phyloP scores from a whole-genome alignment of 2,329 filamentous ascomycete species.

The Byssothecium circinans region DNA sequence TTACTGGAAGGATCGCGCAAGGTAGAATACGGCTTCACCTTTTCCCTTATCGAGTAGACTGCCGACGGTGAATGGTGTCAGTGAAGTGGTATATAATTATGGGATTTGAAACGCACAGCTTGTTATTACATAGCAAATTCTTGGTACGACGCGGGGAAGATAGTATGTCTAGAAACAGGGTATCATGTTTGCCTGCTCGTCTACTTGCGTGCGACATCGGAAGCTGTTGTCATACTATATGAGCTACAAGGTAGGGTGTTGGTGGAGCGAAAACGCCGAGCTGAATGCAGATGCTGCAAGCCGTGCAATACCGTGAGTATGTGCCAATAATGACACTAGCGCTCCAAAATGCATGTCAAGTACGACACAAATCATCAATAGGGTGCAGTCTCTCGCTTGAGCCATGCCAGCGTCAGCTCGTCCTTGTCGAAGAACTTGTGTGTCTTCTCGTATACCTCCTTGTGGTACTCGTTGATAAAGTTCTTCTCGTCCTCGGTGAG shows the following conservation, averaged over 20 bases:
- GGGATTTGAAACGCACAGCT: too few species aligned
- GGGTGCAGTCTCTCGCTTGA: slow-evolving; percentile 81
- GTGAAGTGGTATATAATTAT: too few species aligned
- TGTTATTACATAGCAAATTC: background rate
- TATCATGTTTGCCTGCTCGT: slow-evolving; percentile 9
- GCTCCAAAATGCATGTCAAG: background rate
- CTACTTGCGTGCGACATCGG: slow-evolving; percentile 11
- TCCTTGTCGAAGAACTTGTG: slow-evolving; percentile 74
- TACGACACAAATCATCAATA: slow-evolving; percentile 21
- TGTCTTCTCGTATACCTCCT: slow-evolving; percentile 80
- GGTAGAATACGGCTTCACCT: too few species aligned
- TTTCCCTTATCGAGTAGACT: too few species aligned
- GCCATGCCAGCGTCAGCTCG: slow-evolving; percentile 72
- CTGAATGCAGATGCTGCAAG: slow-evolving; percentile 14
- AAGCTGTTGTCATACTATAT: background rate
- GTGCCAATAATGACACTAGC: slow-evolving; percentile 4
- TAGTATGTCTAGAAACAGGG: slow-evolving; percentile 13
- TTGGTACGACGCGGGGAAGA: slow-evolving; percentile 1
- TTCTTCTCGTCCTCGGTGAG: slow-evolving; percentile 73
- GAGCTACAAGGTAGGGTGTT: background rate
- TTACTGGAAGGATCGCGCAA: too few species aligned
- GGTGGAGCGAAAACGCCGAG: slow-evolving; percentile 13
- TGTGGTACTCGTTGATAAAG: slow-evolving; percentile 87
- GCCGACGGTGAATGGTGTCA: too few species aligned
- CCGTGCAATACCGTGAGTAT: slow-evolving; percentile 16